Percentiles rank a stretch among this genome's conserved stretches.
Evolutionary conservation across 352 stramenopile species (phyloP).

Genomic region (Peronospora destructor): DNA sequence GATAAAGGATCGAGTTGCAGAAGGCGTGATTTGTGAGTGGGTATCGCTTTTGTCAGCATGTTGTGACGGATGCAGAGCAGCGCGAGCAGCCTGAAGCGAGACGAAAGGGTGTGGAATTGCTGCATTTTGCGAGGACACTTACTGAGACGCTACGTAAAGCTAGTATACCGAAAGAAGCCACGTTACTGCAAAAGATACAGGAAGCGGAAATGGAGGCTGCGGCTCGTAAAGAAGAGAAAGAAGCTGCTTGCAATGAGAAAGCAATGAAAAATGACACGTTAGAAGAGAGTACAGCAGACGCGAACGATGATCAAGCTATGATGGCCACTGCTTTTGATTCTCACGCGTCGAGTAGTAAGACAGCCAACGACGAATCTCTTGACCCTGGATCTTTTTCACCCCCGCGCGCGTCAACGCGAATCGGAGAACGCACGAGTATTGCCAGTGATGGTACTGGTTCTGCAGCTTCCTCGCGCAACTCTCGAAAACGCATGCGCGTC

Average conservation of each 20-base stretch:
- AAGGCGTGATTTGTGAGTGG: slow-evolving; percentile 67
- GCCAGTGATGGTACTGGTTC: slow-evolving; percentile 34
- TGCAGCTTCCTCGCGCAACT: slow-evolving; percentile 17
- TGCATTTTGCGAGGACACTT: slow-evolving; percentile 66
- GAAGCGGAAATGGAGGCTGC: slow-evolving; percentile 17
- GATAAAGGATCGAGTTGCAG: slow-evolving; percentile 35
- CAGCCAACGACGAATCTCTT: no score
- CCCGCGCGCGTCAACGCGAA: no score
- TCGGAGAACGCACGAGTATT: slow-evolving; percentile 6
- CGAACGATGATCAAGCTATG: neutral
- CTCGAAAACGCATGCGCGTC: slow-evolving; percentile 34
- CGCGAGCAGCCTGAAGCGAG: slow-evolving; percentile 46
- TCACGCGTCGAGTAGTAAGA: no score
- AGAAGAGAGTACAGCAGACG: slow-evolving; percentile 2
- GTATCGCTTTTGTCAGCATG: slow-evolving; percentile 68
- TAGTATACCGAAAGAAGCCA: slow-evolving; percentile 59
- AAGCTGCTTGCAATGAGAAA: slow-evolving; percentile 6
- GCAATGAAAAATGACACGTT: neutral
- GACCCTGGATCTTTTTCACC: no score
- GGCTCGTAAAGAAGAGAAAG: slow-evolving; percentile 15
- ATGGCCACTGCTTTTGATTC: slow-evolving; percentile 3
- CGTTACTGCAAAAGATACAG: slow-evolving; percentile 40
- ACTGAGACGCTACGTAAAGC: slow-evolving; percentile 67
- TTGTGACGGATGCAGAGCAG: slow-evolving; percentile 54
- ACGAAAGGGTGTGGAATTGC: slow-evolving; percentile 66